A percentile compares a stretch with the other conserved stretches of the same genome.
phyloP scores from a whole-genome alignment of 176 grass and related monocot genomes.

The Oryza australiensis region DNA sequence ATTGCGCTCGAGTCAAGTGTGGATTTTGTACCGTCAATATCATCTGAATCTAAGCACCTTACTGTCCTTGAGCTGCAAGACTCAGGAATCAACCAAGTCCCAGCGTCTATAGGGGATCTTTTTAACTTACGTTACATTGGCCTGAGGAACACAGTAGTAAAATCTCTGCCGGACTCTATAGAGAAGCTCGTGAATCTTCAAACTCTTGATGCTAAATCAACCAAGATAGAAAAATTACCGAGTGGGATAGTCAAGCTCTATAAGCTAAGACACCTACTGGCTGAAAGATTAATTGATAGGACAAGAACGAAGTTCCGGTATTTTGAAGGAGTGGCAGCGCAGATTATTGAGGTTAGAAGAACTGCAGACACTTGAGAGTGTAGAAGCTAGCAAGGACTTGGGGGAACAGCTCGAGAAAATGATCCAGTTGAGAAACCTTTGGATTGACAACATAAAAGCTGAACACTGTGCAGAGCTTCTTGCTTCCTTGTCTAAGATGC shows the following conservation, averaged over 20 bases:
- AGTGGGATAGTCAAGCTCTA: background rate
- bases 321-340: background rate
- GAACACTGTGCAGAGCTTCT: too few relatives aligned
- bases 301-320: background rate
- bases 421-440: background rate
- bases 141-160: slow-evolving; percentile 15
- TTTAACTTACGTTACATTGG: slow-evolving; percentile 10
- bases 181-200: slow-evolving; percentile 9
- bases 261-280: slow-evolving; percentile 2
- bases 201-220: background rate
- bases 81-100: background rate
- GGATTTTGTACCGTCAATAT: background rate
- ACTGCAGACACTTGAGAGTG: slow-evolving; percentile 8
- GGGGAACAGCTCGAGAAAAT: background rate
- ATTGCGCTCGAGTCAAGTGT: background rate
- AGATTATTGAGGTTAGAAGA: slow-evolving; percentile 2
- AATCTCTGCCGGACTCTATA: background rate
- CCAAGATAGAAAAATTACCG: slow-evolving; percentile 1
- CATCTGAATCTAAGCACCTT: slow-evolving; percentile 6
- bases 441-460: background rate
- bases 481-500: slow-evolving; percentile 4
- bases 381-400: slow-evolving; percentile 20
- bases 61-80: slow-evolving; percentile 14
- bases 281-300: background rate
- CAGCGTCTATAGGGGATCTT: background rate